These are phyloP conservation scores for Amanita molliuscula DNA, from an alignment of 768 basidiomycete species.

Conservation along the genomic window DNA sequence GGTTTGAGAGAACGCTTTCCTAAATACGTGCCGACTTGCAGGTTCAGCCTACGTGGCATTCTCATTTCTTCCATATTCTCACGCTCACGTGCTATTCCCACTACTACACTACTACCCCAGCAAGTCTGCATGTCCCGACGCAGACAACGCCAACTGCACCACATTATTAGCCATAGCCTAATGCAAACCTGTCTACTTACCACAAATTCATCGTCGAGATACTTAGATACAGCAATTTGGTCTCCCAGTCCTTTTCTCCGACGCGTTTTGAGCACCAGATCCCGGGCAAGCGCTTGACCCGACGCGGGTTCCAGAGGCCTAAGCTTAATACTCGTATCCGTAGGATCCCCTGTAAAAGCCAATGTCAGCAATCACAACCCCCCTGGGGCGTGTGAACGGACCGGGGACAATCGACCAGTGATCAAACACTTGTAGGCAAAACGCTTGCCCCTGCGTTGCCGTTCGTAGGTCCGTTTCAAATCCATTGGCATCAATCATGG, in stretches of 20 bases:
- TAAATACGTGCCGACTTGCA: conserved; percentile 23
- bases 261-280: conserved; percentile 93
- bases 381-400: conserved; percentile 24
- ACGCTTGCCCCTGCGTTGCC: conserved; percentile 98
- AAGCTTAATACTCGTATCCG: conserved; percentile 93
- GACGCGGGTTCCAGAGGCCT: conserved; percentile 95
- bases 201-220: conserved; percentile 95
- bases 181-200: conserved; percentile 31
- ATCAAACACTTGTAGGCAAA: conserved; percentile 94
- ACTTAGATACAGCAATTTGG: conserved; percentile 95
- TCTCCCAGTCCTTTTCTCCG: conserved; percentile 95
- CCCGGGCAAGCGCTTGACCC: conserved; percentile 88
- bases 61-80: conserved; percentile 18
- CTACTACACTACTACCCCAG: conserved; percentile 36
- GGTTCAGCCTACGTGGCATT: conserved; percentile 33
- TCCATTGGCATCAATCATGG: conserved; percentile 96
- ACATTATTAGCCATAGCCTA: conserved; percentile 5
- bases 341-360: conserved; percentile 71
- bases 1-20: conserved; percentile 14
- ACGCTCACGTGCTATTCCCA: conserved; percentile 27
- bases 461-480: conserved; percentile 98
- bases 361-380: neutral
- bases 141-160: conserved; percentile 77
- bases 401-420: conserved; percentile 99
- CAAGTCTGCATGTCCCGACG: conserved; percentile 92